Percentiles rank a stretch among this genome's conserved stretches.
Conservation (phyloP, 345 rosid species). For the Arabidopsis arenosa region DNA sequence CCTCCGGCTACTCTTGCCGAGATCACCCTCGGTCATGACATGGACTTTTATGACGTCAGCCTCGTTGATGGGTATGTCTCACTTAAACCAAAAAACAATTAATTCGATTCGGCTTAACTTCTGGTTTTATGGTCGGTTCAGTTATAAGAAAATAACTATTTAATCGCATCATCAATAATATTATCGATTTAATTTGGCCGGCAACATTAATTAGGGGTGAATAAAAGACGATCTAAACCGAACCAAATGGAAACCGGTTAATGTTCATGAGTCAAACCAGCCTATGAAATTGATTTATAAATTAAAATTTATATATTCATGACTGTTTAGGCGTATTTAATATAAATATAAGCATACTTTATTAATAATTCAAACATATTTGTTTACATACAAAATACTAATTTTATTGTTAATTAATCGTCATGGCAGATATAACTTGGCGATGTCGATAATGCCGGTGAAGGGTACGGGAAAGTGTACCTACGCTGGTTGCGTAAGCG, state of each 20-base stretch:
- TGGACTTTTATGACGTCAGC: slow-evolving; percentile 57
- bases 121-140: neutral
- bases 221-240: no score
- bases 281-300: no score
- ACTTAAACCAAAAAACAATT: neutral
- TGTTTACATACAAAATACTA: neutral
- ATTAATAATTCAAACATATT: neutral
- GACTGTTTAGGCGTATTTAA: no score
- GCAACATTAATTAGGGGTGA: no score
- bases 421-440: slow-evolving; percentile 45
- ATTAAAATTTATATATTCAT: no score
- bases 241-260: no score
- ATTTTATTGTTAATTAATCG: neutral
- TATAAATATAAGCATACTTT: no score
- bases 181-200: no score
- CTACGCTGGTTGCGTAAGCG: slow-evolving; percentile 39
- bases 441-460: slow-evolving; percentile 44
- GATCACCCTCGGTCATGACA: slow-evolving; percentile 51
- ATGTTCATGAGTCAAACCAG: no score
- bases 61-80: slow-evolving; percentile 52
- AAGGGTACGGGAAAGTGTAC: slow-evolving; percentile 45
- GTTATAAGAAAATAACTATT: neutral
- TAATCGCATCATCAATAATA: no score
- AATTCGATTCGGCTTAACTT: neutral
- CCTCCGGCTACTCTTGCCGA: slow-evolving; percentile 61